phyloP scores from a whole-genome alignment of 169 alveolate genomes.

The Plasmodium vinckei region DNA sequence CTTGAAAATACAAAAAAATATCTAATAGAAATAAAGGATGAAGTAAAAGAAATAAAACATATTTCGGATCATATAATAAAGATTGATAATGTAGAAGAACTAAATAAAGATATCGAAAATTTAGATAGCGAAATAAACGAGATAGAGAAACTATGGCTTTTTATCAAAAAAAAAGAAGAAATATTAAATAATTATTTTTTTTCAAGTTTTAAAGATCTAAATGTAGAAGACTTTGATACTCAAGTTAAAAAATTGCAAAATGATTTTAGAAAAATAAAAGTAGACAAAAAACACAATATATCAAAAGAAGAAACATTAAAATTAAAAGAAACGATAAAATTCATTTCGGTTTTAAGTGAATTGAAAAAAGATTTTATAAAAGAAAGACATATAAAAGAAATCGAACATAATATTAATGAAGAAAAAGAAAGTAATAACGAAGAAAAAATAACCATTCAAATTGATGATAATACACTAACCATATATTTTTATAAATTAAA shows the following conservation, averaged over 20 bases:
- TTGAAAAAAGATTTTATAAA: conserved; percentile 45
- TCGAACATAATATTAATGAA: conserved; percentile 53
- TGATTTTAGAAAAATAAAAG: conserved; percentile 60
- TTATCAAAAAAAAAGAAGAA: conserved; percentile 65
- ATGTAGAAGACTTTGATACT: conserved; percentile 63
- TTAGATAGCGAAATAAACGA: conserved; percentile 43
- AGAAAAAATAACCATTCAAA: conserved; percentile 36
- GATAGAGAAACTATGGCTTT: conserved; percentile 62
- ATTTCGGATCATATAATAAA: conserved; percentile 43
- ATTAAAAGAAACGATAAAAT: conserved; percentile 46
- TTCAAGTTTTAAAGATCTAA: conserved; percentile 42
- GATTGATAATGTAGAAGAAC: conserved; percentile 68
- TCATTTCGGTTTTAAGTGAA: conserved; percentile 55
- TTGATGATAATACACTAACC: conserved; percentile 57
- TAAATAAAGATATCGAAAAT: conserved; percentile 45
- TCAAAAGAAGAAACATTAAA: conserved; percentile 64
- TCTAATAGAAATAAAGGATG: conserved; percentile 47
- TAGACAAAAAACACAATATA: conserved; percentile 60
- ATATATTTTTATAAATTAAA: conserved; percentile 51
- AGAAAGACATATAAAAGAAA: conserved; percentile 70
- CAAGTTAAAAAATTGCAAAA: conserved; percentile 53
- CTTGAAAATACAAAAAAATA: conserved; percentile 55
- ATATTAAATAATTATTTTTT: conserved; percentile 38
- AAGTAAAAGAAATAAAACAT: conserved; percentile 30
- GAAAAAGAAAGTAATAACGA: conserved; percentile 39